Conservation (phyloP, 257 asterid species). For the Gardenia jasminoides region DNA sequence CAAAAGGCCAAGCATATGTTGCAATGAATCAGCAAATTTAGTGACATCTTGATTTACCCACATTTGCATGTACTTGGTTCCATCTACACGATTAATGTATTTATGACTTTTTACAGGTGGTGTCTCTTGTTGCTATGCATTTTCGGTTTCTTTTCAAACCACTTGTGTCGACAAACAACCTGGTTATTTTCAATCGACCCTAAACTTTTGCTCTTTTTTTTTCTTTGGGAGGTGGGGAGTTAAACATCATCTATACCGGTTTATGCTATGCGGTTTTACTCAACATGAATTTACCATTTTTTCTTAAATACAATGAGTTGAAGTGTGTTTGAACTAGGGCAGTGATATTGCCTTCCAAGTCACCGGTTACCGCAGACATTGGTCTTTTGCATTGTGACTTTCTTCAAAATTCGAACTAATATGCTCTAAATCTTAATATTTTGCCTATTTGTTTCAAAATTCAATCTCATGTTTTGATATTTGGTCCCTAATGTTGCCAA, state of each 20-base stretch:
- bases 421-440: not conserved
- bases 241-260: not conserved
- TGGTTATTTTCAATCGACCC: slow-evolving; percentile 23
- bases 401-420: not conserved
- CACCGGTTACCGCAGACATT: not conserved
- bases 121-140: slow-evolving; percentile 72
- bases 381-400: not conserved
- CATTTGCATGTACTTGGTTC: slow-evolving; percentile 14
- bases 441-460: not conserved
- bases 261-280: not conserved
- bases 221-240: no score
- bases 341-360: not conserved
- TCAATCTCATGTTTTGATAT: not conserved
- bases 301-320: not conserved
- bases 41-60: slow-evolving; percentile 19
- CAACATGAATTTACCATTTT: not conserved
- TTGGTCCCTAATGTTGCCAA: not conserved
- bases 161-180: slow-evolving; percentile 91
- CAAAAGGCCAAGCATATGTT: slow-evolving; percentile 83
- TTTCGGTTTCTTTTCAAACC: slow-evolving; percentile 93
- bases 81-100: slow-evolving; percentile 16
- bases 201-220: not conserved
- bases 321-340: not conserved
- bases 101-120: slow-evolving; percentile 52
- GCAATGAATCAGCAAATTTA: slow-evolving; percentile 68